Base-by-base conservation (phyloP, 495 filamentous ascomycete species). In the Tuber indicum region DNA sequence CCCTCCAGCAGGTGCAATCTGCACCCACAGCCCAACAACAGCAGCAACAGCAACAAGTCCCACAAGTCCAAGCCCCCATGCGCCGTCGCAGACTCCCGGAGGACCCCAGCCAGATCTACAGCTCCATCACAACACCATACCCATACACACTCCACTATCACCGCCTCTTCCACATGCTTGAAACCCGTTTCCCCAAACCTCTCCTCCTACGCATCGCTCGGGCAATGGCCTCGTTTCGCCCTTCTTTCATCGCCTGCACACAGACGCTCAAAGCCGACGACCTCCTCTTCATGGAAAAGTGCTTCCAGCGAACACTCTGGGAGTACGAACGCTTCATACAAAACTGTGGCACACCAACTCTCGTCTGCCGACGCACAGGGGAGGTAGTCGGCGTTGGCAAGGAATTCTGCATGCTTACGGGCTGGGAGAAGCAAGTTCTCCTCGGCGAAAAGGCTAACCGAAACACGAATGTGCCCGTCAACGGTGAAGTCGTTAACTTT, bases 281-380 rank as follows among this genome's bases (percentile, higher is more conserved):
- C 83, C 88, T 98, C 32, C 90, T 99, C 39, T 97, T 98, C 85
- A 96, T 96, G 93, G 96, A 99, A 84, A 94, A 96, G 84, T 94
- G 92, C 83, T 93, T 98, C 82, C 96, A 99, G 83, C 92, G 96
- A 58, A 94, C 92, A 1, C 87, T 99, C 19, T 93, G 91, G 83
- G 94, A 96, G 82, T 96, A 97, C 80, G 93, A 98, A 78, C 93
- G 96, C 75, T 94, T 94, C 81, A 92, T 97, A 87, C 91, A 92
- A 75, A 90, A 91, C 71, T 92, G 90, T 76, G 93, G 93, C 49
- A 96, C 94, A 39, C 96, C 96, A 23, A 94, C 94, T 2, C 91
- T 99, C 75, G 92, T 97, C 70, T 97, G 93, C 79, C 89, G 96
- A 73, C 90, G 96, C 47, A 97, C 94, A 1, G 96, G 96, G 26